Conservation (phyloP, 2,329 filamentous ascomycete species). For the Colletotrichum sp. region DNA sequence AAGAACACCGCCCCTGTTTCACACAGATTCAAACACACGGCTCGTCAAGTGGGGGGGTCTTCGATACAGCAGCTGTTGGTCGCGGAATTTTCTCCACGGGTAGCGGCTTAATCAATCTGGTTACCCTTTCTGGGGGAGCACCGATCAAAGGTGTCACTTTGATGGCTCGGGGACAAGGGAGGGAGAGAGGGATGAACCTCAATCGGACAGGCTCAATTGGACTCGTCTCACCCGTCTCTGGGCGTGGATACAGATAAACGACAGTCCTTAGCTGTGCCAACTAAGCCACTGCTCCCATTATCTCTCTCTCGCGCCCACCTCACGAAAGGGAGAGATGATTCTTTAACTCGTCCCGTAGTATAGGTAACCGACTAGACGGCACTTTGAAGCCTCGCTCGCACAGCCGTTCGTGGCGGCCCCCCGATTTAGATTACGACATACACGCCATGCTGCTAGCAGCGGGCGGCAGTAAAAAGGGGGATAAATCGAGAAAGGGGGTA, state of each 20-base stretch:
- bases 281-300: neutral
- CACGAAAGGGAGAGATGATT: neutral
- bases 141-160: slow-evolving; percentile 3
- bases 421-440: neutral
- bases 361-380: neutral
- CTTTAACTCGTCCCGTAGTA: neutral
- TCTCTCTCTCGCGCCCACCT: neutral
- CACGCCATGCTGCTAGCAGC: neutral
- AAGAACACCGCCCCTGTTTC: neutral
- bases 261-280: neutral
- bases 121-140: neutral
- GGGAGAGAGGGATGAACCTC: neutral
- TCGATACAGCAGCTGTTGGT: neutral
- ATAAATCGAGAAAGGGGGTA: neutral
- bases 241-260: neutral
- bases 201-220: neutral
- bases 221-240: neutral
- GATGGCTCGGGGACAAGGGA: neutral
- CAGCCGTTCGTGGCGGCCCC: neutral
- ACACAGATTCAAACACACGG: slow-evolving; percentile 11
- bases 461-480: neutral
- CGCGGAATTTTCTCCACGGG: neutral
- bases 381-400: neutral
- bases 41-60: neutral
- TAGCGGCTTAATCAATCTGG: neutral